Percentiles rank a stretch among this genome's conserved stretches.
phyloP scores from a whole-genome alignment of 2,329 filamentous ascomycete species.

The Ciborinia camelliae region DNA sequence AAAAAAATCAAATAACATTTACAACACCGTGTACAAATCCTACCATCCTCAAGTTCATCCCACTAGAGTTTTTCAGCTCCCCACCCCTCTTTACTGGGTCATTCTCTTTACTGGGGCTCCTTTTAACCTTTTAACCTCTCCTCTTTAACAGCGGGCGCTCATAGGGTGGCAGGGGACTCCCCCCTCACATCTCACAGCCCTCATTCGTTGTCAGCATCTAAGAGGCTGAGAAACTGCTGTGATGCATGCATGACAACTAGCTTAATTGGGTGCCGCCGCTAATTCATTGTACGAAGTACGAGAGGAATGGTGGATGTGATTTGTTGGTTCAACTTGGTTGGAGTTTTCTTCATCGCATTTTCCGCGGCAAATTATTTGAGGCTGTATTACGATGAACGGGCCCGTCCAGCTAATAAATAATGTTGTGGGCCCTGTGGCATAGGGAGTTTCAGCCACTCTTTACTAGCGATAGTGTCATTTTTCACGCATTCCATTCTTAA shows the following conservation, averaged over 20 bases:
- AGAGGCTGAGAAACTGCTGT: not conserved
- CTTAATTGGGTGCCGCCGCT: not conserved
- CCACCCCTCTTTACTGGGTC: not conserved
- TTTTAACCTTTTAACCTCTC: no score
- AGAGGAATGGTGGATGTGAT: not conserved
- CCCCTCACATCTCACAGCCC: not conserved
- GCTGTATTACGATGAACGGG: not conserved
- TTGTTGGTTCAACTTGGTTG: not conserved
- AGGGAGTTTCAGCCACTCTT: not conserved
- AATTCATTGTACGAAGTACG: slow-evolving; percentile 4
- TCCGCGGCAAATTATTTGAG: not conserved
- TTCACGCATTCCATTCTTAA: not conserved
- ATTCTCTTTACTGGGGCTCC: not conserved
- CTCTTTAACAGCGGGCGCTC: not conserved
- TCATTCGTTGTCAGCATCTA: slow-evolving; percentile 10
- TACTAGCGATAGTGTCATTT: no score
- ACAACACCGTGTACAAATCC: no score
- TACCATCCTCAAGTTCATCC: no score
- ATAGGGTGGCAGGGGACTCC: not conserved
- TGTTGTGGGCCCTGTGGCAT: no score
- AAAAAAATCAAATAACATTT: no score
- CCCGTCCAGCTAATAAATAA: no score
- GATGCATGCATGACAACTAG: not conserved
- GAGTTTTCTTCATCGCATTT: not conserved
- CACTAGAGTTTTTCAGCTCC: slow-evolving; percentile 1